Evolutionary conservation across 371 early-diverging fungal genomes (phyloP).

Genomic region (Umbelopsis sp.): DNA sequence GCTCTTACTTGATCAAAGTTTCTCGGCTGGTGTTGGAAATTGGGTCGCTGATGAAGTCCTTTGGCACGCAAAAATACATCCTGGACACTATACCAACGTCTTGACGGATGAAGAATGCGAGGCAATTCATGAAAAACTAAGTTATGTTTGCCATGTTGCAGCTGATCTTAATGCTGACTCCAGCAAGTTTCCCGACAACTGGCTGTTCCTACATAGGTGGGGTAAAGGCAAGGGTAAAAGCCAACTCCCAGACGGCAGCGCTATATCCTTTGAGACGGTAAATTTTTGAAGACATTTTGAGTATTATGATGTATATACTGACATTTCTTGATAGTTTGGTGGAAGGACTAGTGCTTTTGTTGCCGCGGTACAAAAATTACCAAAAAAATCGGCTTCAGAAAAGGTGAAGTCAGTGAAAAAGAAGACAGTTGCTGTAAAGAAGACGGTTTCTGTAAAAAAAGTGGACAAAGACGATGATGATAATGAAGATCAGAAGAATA

Average conservation of each 20-base stretch:
- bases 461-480: background rate
- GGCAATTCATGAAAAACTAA: slow-evolving; percentile 41
- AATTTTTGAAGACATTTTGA: background rate
- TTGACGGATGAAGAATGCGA: slow-evolving; percentile 46
- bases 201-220: slow-evolving; percentile 72
- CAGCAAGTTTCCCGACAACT: slow-evolving; percentile 55
- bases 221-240: slow-evolving; percentile 47
- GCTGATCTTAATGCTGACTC: slow-evolving; percentile 61
- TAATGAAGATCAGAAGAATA: background rate
- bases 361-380: slow-evolving; percentile 35
- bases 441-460: background rate
- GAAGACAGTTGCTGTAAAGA: background rate
- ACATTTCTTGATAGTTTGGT: slow-evolving; percentile 25
- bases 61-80: slow-evolving; percentile 63
- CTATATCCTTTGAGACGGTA: slow-evolving; percentile 46
- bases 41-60: slow-evolving; percentile 73
- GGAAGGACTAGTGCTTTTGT: slow-evolving; percentile 48
- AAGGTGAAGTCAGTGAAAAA: background rate
- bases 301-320: background rate
- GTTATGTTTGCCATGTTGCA: slow-evolving; percentile 49
- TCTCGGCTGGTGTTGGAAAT: slow-evolving; percentile 74
- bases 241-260: slow-evolving; percentile 37
- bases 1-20: slow-evolving; percentile 59
- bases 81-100: slow-evolving; percentile 54
- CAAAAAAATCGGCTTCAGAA: background rate